phyloP scores from a whole-genome alignment of 768 basidiomycete species.

The Rhizopogon rudus region DNA sequence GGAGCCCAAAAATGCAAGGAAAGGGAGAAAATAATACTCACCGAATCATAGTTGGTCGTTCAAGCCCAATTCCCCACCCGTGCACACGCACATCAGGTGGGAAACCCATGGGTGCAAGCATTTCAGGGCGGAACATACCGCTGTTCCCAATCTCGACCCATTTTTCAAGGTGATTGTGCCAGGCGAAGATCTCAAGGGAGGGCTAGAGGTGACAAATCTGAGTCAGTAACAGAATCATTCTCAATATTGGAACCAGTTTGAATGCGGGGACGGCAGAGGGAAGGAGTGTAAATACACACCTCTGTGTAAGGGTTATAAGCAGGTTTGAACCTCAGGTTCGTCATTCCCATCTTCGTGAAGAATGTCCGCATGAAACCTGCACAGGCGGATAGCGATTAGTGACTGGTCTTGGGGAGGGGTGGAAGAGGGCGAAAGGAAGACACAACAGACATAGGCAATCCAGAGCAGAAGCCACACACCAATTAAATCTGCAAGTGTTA shows the following conservation, averaged over 20 bases:
- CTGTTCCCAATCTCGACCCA: slow-evolving; percentile 99
- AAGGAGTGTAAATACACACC: slow-evolving; percentile 34
- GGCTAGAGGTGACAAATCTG: slow-evolving; percentile 44
- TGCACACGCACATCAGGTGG: slow-evolving; percentile 95
- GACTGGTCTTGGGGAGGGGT: not conserved
- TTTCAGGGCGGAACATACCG: slow-evolving; percentile 99
- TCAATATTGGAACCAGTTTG: not conserved
- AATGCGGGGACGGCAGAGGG: not conserved
- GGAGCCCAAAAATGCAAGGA: not conserved
- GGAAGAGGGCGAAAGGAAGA: not conserved
- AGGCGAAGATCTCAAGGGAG: slow-evolving; percentile 97
- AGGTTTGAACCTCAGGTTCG: slow-evolving; percentile 93
- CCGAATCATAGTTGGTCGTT: slow-evolving; percentile 99
- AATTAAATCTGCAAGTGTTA: slow-evolving; percentile 94
- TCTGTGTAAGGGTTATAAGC: slow-evolving; percentile 99
- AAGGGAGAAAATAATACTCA: slow-evolving; percentile 29
- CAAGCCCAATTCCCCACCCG: slow-evolving; percentile 93
- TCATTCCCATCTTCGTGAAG: slow-evolving; percentile 97
- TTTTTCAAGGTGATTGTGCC: slow-evolving; percentile 88
- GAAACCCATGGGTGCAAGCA: slow-evolving; percentile 98
- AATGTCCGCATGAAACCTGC: slow-evolving; percentile 97
- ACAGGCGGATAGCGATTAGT: not conserved
- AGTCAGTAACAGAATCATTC: not conserved
- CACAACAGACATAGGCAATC: not conserved
- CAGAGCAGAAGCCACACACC: slow-evolving; percentile 41